These are phyloP conservation scores for Haberlea rhodopensis DNA, from an alignment of 257 asterid genomes.

Conservation along the genomic window DNA sequence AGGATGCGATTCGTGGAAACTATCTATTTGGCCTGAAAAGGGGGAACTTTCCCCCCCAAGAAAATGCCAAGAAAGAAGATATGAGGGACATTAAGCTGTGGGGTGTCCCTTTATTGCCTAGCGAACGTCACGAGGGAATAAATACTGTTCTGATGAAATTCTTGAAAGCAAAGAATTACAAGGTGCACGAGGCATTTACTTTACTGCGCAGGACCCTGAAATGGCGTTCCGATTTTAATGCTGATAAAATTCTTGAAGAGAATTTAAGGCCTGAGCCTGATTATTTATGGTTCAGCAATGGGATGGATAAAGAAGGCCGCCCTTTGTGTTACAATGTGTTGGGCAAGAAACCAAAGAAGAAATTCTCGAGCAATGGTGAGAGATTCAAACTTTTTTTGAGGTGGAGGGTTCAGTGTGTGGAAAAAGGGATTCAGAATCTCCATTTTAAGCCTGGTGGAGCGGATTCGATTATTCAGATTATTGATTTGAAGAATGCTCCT, in stretches of 20 bases:
- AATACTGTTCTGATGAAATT: slow-evolving; percentile 58
- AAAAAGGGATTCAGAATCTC: slow-evolving; percentile 52
- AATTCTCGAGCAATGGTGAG: slow-evolving; percentile 28
- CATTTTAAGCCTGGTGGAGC: slow-evolving; percentile 57
- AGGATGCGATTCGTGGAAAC: slow-evolving; percentile 55
- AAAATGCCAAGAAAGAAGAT: slow-evolving; percentile 6
- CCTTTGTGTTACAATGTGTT: no score
- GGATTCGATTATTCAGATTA: no score
- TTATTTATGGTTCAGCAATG: no score
- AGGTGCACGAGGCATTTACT: slow-evolving; percentile 52
- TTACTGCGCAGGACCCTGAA: slow-evolving; percentile 49
- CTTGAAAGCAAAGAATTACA: slow-evolving; percentile 52
- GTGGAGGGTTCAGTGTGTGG: slow-evolving; percentile 67
- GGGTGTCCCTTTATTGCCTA: slow-evolving; percentile 72
- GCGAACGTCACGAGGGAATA: slow-evolving; percentile 43
- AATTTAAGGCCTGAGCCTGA: slow-evolving; percentile 29
- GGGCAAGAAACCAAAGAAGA: slow-evolving; percentile 40
- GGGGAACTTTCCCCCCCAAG: slow-evolving; percentile 8
- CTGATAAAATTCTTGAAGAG: slow-evolving; percentile 33
- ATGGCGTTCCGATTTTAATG: slow-evolving; percentile 58
- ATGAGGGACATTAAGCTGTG: slow-evolving; percentile 43
- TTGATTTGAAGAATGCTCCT: no score
- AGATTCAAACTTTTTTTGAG: slow-evolving; percentile 42
- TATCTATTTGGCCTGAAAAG: slow-evolving; percentile 34
- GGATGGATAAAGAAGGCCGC: no score